Base-by-base conservation (phyloP, 805 yeast genomes). In the Yarrowia sp. region DNA sequence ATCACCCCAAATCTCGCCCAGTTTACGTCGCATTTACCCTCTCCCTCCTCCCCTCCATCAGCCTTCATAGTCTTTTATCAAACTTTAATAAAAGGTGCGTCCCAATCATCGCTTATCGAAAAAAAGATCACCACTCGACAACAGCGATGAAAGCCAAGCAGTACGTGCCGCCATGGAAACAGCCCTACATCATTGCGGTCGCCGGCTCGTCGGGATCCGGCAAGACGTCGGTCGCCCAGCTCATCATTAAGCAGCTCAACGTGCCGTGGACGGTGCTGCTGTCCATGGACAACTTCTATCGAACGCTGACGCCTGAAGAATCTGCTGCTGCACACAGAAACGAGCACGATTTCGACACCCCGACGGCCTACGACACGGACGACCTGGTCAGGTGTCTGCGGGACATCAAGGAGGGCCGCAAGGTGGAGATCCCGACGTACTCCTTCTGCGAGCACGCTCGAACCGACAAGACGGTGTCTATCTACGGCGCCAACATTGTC, bases 401-500 rank as follows among this genome's bases (percentile, higher is more conserved):
- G 61, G 79, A 83, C 16, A 75, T 94, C 71, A 89, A 88, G 70
- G 81, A 79, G 21, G 98, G 98, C 19, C 71, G 71, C 64, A 80
- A 77, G 67, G 82, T 87, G 1, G 80, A 81, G 60, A 81, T 94
- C 68, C 85, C 97, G 22, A 80, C 84, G 41, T 80, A 86, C 74
- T 80, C 97, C 63, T 86, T 90, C 76, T 73, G 77, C 65, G 70
- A 78, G 46, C 96, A 88, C 71, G 69, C 69, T 67, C 81, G 84
- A 8, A 84, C 93, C 0, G 82, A 79, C 39, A 84, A 86, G 69
- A 78, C 79, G n/a, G 77, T 86, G 53, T 85, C 92, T 3, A 84
- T 94, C 18, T 92, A 91, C 69, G 98, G 97, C 1, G 97, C 97
- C 14, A 91, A 91, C 71, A 96, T 94, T 19, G 88, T 94, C 60